Evolutionary conservation across 805 yeast species (phyloP).

Genomic region (Cyberlindnera nakhonratchasimensis): DNA sequence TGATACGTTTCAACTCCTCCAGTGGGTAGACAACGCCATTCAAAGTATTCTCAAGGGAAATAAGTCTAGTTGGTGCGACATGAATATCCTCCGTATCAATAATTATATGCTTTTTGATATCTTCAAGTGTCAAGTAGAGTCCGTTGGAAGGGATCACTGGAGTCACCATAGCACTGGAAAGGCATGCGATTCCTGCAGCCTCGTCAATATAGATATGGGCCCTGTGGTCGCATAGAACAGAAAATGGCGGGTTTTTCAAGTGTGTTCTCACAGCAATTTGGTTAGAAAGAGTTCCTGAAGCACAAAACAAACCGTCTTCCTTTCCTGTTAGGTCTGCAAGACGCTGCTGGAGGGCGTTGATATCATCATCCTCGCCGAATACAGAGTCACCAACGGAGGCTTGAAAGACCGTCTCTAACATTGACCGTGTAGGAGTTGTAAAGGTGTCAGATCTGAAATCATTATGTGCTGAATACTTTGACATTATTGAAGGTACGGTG

Average conservation of each 20-base stretch:
- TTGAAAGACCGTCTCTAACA: slow-evolving; percentile 56
- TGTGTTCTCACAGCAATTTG: slow-evolving; percentile 81
- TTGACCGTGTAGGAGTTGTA: slow-evolving; percentile 77
- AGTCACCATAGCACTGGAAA: slow-evolving; percentile 88
- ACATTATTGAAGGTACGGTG: slow-evolving; percentile 1
- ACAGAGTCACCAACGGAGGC: slow-evolving; percentile 83
- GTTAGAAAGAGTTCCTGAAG: slow-evolving; percentile 87
- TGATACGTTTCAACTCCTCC: slow-evolving; percentile 70
- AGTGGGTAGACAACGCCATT: slow-evolving; percentile 80
- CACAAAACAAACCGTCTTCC: slow-evolving; percentile 78
- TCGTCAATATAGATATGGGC: slow-evolving; percentile 82
- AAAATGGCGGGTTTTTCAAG: slow-evolving; percentile 76
- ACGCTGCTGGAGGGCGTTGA: slow-evolving; percentile 57
- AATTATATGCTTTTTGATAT: slow-evolving; percentile 55
- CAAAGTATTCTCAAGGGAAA: slow-evolving; percentile 84
- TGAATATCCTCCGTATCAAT: slow-evolving; percentile 83
- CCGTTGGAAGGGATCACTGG: slow-evolving; percentile 82
- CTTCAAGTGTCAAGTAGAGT: slow-evolving; percentile 72
- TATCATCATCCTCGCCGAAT: slow-evolving; percentile 77
- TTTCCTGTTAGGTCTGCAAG: slow-evolving; percentile 73
- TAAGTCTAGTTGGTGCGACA: slow-evolving; percentile 80
- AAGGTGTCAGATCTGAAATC: slow-evolving; percentile 80
- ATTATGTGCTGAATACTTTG: slow-evolving; percentile 32
- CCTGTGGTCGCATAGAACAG: slow-evolving; percentile 82
- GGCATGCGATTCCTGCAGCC: slow-evolving; percentile 87